phyloP scores from a whole-genome alignment of 2,329 filamentous ascomycete species.

The Teratosphaeria zuluensis region DNA sequence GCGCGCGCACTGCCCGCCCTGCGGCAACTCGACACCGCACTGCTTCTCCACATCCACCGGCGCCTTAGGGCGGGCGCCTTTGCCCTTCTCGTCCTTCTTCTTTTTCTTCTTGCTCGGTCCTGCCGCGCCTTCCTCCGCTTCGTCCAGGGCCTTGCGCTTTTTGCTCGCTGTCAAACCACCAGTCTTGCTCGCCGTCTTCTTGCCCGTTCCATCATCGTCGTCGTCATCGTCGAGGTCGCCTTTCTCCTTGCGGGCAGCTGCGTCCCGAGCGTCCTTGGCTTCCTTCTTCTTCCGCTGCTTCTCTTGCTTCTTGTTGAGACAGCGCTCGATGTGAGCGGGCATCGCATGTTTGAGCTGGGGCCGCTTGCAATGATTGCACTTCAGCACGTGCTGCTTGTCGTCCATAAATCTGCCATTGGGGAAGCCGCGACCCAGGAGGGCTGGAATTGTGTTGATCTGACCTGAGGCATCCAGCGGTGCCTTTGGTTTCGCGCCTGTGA shows the following conservation, averaged over 20 bases:
- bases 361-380: conserved; percentile 91
- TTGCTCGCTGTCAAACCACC: conserved; percentile 10
- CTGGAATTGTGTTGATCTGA: conserved; percentile 54
- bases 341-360: conserved; percentile 67
- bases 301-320: conserved; percentile 70
- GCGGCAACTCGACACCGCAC: conserved; percentile 75
- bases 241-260: conserved; percentile 36
- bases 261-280: conserved; percentile 48
- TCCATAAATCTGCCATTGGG: conserved; percentile 71
- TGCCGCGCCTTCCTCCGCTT: conserved; percentile 4
- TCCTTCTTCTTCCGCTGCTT: conserved; percentile 54
- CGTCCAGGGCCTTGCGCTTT: conserved; percentile 13
- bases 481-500: conserved; percentile 12
- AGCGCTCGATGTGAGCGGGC: conserved; percentile 71
- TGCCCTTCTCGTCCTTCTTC: conserved; percentile 41
- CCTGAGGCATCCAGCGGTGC: conserved; percentile 5
- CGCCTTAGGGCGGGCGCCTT: conserved; percentile 72
- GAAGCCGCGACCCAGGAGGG: conserved; percentile 68
- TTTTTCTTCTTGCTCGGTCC: conserved; percentile 44
- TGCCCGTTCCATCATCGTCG: conserved; percentile 22
- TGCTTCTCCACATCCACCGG: conserved; percentile 89
- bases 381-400: conserved; percentile 65
- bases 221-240: conserved; percentile 30
- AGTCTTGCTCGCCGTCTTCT: conserved; percentile 26
- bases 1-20: conserved; percentile 75